Base-by-base conservation (phyloP, 768 basidiomycete species). In the Vararia minispora region DNA sequence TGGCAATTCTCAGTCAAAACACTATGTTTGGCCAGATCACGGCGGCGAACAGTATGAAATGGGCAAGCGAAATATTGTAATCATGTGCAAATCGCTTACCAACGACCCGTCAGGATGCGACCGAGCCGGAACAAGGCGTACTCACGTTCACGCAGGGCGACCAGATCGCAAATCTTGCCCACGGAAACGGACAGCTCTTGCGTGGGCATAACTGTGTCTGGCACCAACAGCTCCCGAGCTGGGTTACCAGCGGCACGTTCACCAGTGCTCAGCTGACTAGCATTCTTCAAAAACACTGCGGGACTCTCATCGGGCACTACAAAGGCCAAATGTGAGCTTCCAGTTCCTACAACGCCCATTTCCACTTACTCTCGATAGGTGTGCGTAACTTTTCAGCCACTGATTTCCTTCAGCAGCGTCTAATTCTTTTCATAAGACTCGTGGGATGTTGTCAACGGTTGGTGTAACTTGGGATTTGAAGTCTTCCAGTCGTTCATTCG, bases 81-180 rank as follows among this genome's bases (percentile, higher is more conserved):
- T n/a, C 11, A 6, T 30, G 24, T 29, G 17, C n/a, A n/a, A n/a
- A n/a, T n/a, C n/a, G n/a, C n/a, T n/a, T n/a, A n/a, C n/a, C n/a
- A n/a, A n/a, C n/a, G n/a, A n/a, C n/a, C n/a, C n/a, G n/a, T n/a
- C 37, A 74, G 72, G 69, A 71, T 45, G 65, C 69, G 2, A 73
- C 69, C 14, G 72, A 76, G 43, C 70, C 69, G 6, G 50, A 52
- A 2, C 68, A 58, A 20, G 68, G 68, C 16, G 51, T 46, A 6
- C 74, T 71, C 52, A 69, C 63, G 0, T 74, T 71, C 46, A 50
- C 54, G 3, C 48, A 46, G 8, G 71, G 66, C 6, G 69, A 74
- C 49, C 54, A 48, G 21, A 58, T 74, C 26, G 66, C 65, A 5
- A 52, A 55, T 28, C 56, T 69, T 18, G 70, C 71, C 4, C 55